These are phyloP conservation scores for Kalmanozyma brasiliensis DNA, from an alignment of 1,284 basidiomycete genomes.

Conservation along the genomic window DNA sequence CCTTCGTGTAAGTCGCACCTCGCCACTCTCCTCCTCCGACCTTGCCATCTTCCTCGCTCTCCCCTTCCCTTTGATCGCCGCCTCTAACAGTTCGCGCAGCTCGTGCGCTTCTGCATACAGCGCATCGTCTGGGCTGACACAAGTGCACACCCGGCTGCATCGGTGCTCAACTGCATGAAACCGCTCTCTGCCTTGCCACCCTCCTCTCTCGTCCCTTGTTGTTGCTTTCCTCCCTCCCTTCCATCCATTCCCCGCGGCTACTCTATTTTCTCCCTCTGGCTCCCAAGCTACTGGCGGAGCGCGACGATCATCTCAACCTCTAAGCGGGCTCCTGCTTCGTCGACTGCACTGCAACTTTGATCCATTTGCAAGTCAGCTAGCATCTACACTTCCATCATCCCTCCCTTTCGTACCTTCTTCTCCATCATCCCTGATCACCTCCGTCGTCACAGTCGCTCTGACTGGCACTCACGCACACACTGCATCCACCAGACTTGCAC, in stretches of 20 bases:
- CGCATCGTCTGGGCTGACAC: background rate
- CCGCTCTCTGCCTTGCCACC: background rate
- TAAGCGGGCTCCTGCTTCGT: constrained; percentile 14
- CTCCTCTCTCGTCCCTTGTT: constrained; percentile 15
- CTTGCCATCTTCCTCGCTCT: background rate
- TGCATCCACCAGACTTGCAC: background rate
- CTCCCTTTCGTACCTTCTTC: background rate
- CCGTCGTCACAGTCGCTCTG: background rate
- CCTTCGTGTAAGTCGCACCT: constrained; percentile 29
- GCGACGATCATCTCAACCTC: constrained; percentile 8
- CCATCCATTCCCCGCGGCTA: constrained; percentile 9
- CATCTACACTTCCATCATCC: constrained; percentile 11
- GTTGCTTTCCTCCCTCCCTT: constrained; percentile 9
- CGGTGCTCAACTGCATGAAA: background rate
- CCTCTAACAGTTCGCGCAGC: background rate
- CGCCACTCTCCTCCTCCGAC: background rate
- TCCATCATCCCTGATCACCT: constrained; percentile 8
- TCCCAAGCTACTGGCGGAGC: constrained; percentile 6
- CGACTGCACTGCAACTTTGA: constrained; percentile 9
- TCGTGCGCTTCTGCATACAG: constrained; percentile 15
- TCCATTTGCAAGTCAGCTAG: constrained; percentile 24
- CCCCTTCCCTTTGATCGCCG: constrained; percentile 1
- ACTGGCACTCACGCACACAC: background rate
- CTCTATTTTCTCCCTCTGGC: background rate
- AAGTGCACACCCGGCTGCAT: background rate